A percentile compares a stretch with the other conserved stretches of the same genome.
Evolutionary conservation across 2,329 filamentous ascomycete species (phyloP).

Genomic region (Exophiala bonariae): DNA sequence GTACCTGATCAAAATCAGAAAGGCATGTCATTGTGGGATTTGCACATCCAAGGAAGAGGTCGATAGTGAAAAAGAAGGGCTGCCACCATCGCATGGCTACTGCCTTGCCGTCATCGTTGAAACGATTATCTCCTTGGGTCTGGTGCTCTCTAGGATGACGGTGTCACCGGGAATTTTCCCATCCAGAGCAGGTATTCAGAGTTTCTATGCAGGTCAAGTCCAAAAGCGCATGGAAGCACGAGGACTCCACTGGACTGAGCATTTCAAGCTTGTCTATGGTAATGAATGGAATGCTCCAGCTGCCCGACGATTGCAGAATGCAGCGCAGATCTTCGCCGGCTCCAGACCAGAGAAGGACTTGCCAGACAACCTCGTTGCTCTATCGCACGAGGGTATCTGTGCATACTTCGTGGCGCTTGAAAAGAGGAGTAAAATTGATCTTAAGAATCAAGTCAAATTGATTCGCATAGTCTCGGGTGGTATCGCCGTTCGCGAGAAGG

Average conservation of each 20-base stretch:
- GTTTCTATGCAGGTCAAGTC: conserved; percentile 24
- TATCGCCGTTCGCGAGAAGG: conserved; percentile 22
- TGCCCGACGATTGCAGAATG: conserved; percentile 22
- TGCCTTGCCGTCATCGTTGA: conserved; percentile 25
- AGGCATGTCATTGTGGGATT: conserved; percentile 22
- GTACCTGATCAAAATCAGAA: conserved; percentile 16
- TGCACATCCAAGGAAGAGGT: conserved; percentile 20
- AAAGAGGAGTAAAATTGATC: conserved; percentile 7
- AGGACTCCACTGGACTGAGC: conserved; percentile 16
- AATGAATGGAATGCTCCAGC: conserved; percentile 28
- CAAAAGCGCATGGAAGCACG: conserved; percentile 23
- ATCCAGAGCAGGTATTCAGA: conserved; percentile 22
- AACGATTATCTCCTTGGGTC: conserved; percentile 26
- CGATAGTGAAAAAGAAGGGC: conserved; percentile 15
- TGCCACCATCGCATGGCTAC: conserved; percentile 22
- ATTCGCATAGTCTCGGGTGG: conserved; percentile 20
- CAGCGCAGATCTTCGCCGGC: conserved; percentile 24
- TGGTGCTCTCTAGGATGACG: conserved; percentile 24
- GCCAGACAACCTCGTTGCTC: conserved; percentile 23
- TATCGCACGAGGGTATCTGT: conserved; percentile 26
- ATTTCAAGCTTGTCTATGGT: conserved; percentile 26
- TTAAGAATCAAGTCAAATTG: conserved; percentile 17
- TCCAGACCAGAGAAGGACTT: conserved; percentile 21
- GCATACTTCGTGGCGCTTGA: conserved; percentile 24
- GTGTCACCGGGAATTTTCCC: conserved; percentile 22